A percentile compares a stretch with the other conserved stretches of the same genome.
Conservation (phyloP, 352 stramenopile genomes). For the Detonula confervacea region DNA sequence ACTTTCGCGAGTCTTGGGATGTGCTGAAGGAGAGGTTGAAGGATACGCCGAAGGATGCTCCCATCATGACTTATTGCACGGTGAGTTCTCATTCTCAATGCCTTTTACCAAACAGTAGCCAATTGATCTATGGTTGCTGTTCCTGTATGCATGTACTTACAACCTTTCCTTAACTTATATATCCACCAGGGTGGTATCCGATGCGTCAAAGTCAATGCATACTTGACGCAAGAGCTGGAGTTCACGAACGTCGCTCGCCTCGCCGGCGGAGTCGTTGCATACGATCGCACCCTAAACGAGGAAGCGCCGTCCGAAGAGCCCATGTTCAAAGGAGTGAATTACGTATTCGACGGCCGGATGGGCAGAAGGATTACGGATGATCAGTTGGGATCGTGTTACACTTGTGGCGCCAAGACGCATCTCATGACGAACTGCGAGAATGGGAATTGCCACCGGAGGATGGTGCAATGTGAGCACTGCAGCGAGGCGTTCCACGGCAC, state of each 20-base stretch:
- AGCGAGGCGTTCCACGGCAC: constrained; percentile 65
- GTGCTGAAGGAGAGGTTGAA: constrained; percentile 82
- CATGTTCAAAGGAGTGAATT: constrained; percentile 88
- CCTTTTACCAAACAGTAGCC: constrained; percentile 41
- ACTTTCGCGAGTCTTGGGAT: constrained; percentile 88
- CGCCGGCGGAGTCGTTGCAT: constrained; percentile 88
- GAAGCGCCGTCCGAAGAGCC: constrained; percentile 70
- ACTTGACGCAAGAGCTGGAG: constrained; percentile 86
- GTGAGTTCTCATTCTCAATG: constrained; percentile 44
- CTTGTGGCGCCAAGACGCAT: constrained; percentile 79
- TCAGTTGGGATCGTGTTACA: constrained; percentile 78
- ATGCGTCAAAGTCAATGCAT: constrained; percentile 87
- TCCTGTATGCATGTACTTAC: neutral
- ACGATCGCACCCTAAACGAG: constrained; percentile 82
- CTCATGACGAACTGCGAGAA: constrained; percentile 84
- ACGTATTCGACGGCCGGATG: constrained; percentile 89
- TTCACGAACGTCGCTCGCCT: constrained; percentile 88
- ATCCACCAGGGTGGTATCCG: constrained; percentile 73
- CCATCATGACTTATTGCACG: constrained; percentile 89
- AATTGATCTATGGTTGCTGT: neutral
- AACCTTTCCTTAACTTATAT: neutral
- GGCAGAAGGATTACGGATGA: constrained; percentile 85
- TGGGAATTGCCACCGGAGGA: constrained; percentile 80
- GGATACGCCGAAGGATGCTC: constrained; percentile 84
- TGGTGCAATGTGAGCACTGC: constrained; percentile 82